phyloP scores from a whole-genome alignment of 1,284 basidiomycete species.

The Tranzscheliella williamsii region DNA sequence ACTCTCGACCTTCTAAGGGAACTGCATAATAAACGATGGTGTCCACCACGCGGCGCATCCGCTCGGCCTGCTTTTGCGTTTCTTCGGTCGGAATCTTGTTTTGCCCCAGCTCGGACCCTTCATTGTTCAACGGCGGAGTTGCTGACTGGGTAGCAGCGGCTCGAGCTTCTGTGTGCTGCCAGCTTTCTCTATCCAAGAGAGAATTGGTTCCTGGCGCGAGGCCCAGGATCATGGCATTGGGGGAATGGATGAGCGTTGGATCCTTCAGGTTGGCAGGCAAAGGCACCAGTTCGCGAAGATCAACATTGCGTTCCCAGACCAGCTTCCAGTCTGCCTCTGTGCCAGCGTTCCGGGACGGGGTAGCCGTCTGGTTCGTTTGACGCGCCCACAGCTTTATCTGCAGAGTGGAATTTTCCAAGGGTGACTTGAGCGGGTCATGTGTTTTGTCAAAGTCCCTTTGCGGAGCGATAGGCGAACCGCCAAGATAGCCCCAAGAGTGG shows the following conservation, averaged over 20 bases:
- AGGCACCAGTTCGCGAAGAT: conserved; percentile 24
- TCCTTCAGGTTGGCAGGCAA: conserved; percentile 17
- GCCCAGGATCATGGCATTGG: conserved; percentile 29
- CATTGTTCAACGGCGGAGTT: no score
- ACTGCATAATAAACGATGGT: conserved; percentile 24
- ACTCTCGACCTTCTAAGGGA: conserved; percentile 1
- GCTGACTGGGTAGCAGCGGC: no score
- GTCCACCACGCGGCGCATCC: conserved; percentile 18
- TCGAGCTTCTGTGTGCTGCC: neutral
- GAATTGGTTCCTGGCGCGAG: conserved; percentile 27
- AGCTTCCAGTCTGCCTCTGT: conserved; percentile 13
- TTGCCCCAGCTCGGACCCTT: neutral
- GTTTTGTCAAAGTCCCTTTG: conserved; percentile 17
- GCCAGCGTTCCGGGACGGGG: neutral
- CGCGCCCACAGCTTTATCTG: conserved; percentile 17
- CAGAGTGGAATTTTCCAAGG: conserved; percentile 6
- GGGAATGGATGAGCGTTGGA: conserved; percentile 5
- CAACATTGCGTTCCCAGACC: conserved; percentile 9
- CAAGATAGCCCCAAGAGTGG: conserved; percentile 31
- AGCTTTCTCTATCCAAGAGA: conserved; percentile 13
- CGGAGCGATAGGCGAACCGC: conserved; percentile 20
- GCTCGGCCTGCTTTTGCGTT: conserved; percentile 13
- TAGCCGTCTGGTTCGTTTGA: neutral
- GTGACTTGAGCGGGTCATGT: neutral
- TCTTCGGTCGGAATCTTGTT: neutral